Percentiles rank a stretch among this genome's conserved stretches.
These are phyloP conservation scores for Yamadazyma nakazawae DNA, from an alignment of 805 yeast species.

Conservation along the genomic window DNA sequence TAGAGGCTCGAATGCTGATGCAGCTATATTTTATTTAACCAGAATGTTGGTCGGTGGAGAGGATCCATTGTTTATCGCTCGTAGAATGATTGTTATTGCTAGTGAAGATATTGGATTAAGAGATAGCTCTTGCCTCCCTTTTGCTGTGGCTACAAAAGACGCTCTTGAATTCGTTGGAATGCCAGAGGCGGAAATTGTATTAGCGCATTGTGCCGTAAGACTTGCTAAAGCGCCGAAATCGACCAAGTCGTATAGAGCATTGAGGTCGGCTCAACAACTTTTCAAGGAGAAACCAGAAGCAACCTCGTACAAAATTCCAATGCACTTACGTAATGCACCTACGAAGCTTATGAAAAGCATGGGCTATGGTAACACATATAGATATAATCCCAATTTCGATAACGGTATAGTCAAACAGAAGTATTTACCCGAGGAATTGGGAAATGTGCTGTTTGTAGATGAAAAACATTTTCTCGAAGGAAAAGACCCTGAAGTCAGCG, in stretches of 20 bases:
- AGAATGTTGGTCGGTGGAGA: slow-evolving; percentile 93
- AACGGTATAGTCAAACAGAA: slow-evolving; percentile 73
- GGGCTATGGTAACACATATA: slow-evolving; percentile 82
- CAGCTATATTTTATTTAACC: slow-evolving; percentile 81
- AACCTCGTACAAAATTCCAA: slow-evolving; percentile 64
- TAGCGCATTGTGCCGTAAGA: slow-evolving; percentile 93
- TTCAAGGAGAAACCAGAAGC: slow-evolving; percentile 56
- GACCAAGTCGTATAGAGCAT: slow-evolving; percentile 80
- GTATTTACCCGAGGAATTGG: slow-evolving; percentile 66
- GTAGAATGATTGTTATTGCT: slow-evolving; percentile 92
- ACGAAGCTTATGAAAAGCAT: slow-evolving; percentile 84
- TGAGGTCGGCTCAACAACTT: slow-evolving; percentile 60
- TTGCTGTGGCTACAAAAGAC: slow-evolving; percentile 81
- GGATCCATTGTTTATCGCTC: slow-evolving; percentile 82
- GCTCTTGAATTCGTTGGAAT: slow-evolving; percentile 88
- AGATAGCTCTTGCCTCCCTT: slow-evolving; percentile 80
- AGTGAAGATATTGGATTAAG: slow-evolving; percentile 90
- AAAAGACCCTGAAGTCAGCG: slow-evolving; percentile 18
- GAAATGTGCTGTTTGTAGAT: slow-evolving; percentile 44
- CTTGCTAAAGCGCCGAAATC: slow-evolving; percentile 83
- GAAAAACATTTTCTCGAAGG: slow-evolving; percentile 53
- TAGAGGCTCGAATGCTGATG: slow-evolving; percentile 87
- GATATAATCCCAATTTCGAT: slow-evolving; percentile 78
- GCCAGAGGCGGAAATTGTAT: slow-evolving; percentile 87
- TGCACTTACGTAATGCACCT: slow-evolving; percentile 93